A percentile compares a stretch with the other conserved stretches of the same genome.
phyloP scores from a whole-genome alignment of 2,329 filamentous ascomycete genomes.

The Penicillium sp. region DNA sequence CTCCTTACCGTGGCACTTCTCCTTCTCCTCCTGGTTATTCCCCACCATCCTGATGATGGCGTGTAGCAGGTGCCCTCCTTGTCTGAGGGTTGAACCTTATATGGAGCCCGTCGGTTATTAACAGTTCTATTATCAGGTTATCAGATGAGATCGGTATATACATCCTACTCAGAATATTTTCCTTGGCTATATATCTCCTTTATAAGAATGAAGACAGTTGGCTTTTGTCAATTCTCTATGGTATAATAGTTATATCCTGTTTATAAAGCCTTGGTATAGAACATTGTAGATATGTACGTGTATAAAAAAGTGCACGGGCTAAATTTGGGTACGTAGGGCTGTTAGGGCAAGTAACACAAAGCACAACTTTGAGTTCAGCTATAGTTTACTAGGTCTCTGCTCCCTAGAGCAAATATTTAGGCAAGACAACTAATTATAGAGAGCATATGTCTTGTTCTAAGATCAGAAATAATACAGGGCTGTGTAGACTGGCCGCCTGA shows the following conservation, averaged over 20 bases:
- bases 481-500: conserved; percentile 1
- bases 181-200: not conserved
- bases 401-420: not conserved
- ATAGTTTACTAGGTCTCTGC: not conserved
- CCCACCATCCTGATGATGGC: not conserved
- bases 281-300: not conserved
- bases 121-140: not conserved
- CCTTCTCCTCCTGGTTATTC: not conserved
- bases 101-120: not conserved
- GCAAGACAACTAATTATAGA: not conserved
- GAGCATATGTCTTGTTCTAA: not conserved
- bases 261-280: not conserved
- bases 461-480: not conserved
- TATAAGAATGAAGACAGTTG: not conserved
- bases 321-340: not conserved
- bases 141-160: not conserved
- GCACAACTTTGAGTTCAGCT: not conserved
- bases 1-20: not conserved
- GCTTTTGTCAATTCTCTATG: too few species aligned
- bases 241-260: not conserved
- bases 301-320: not conserved
- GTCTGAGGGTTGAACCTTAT: not conserved
- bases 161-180: not conserved
- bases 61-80: not conserved
- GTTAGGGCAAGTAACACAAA: not conserved